A percentile compares a stretch with the other conserved stretches of the same genome.
phyloP scores from a whole-genome alignment of 805 yeast genomes.

The Zygoascus flipseniorum region DNA sequence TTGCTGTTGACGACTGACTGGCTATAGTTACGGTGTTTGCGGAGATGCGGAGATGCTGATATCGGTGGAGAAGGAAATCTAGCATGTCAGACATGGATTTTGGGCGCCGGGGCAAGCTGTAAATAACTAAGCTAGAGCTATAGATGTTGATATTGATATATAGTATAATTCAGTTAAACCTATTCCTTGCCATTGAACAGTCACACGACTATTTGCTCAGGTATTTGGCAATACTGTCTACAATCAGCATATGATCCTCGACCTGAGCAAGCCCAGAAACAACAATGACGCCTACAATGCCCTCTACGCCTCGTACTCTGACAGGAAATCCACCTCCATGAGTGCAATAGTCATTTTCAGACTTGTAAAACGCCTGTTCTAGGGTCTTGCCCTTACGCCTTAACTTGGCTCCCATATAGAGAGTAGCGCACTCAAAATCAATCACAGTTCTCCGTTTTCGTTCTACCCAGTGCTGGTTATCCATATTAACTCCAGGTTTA shows the following conservation, averaged over 20 bases:
- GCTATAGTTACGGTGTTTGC: too few relatives aligned
- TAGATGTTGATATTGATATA: neutral
- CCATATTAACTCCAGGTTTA: slow-evolving; percentile 24
- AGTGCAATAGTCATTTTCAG: slow-evolving; percentile 19
- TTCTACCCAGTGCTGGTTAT: slow-evolving; percentile 24
- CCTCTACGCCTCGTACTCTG: slow-evolving; percentile 25
- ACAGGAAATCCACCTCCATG: slow-evolving; percentile 29
- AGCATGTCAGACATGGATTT: too few relatives aligned
- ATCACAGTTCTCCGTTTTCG: slow-evolving; percentile 23
- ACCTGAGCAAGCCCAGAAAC: slow-evolving; percentile 24
- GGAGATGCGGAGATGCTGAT: too few relatives aligned
- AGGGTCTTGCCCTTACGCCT: slow-evolving; percentile 16
- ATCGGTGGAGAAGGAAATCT: too few relatives aligned
- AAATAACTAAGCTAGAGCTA: too few relatives aligned
- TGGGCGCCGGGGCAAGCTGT: too few relatives aligned
- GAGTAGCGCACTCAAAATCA: slow-evolving; percentile 22
- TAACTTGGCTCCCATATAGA: slow-evolving; percentile 23
- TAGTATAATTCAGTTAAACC: too few relatives aligned
- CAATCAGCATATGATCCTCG: neutral
- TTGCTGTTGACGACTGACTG: too few relatives aligned
- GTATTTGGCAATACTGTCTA: neutral
- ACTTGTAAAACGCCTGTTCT: slow-evolving; percentile 15
- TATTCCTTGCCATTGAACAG: too few relatives aligned
- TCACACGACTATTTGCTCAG: slow-evolving; percentile 19
- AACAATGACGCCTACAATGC: slow-evolving; percentile 23